Conservation (phyloP, 2,329 filamentous ascomycete species). For the Trichoderma breve region DNA sequence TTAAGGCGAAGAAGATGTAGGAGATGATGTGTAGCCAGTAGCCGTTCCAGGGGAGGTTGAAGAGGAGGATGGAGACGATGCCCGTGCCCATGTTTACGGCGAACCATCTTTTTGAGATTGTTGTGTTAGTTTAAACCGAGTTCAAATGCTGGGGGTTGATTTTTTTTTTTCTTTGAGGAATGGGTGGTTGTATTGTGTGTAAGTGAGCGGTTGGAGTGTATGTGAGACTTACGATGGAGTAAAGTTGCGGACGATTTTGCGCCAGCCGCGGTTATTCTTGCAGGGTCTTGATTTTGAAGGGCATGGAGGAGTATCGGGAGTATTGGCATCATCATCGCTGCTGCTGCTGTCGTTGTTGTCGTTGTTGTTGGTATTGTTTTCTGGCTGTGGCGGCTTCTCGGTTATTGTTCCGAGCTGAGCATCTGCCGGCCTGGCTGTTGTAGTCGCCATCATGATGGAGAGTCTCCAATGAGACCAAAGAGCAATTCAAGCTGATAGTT, state of each 20-base stretch:
- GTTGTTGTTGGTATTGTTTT: conserved; percentile 10
- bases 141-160: background rate
- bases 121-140: background rate
- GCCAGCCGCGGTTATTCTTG: conserved; percentile 41
- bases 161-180: background rate
- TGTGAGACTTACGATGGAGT: conserved; percentile 48
- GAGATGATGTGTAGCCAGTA: conserved; percentile 58
- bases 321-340: background rate
- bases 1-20: conserved; percentile 59
- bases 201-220: background rate
- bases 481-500: background rate
- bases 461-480: background rate
- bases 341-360: background rate
- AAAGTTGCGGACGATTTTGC: conserved; percentile 51
- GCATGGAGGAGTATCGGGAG: background rate
- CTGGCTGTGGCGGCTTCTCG: conserved; percentile 2
- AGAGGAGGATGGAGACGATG: conserved; percentile 61
- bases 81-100: conserved; percentile 66
- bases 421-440: background rate
- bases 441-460: background rate
- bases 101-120: conserved; percentile 48
- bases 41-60: conserved; percentile 60
- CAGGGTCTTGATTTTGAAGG: conserved; percentile 25
- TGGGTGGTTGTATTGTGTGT: background rate
- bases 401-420: background rate